Percentiles rank a stretch among this genome's conserved stretches.
These are phyloP conservation scores for Apiotrichum akiyoshidainum DNA, from an alignment of 1,284 basidiomycete genomes.

Conservation along the genomic window DNA sequence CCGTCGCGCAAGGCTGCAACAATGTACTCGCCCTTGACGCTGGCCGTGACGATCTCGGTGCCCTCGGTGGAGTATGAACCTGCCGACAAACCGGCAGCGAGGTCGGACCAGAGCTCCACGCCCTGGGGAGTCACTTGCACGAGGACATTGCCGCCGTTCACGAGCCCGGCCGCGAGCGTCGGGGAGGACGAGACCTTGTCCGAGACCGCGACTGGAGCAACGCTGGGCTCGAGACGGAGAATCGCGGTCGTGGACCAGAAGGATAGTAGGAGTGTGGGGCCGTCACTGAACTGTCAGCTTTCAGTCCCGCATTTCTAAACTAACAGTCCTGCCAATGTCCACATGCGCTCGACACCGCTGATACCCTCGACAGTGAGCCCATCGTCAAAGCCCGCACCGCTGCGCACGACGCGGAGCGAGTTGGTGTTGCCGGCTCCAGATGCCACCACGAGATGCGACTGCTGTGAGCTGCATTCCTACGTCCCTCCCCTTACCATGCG, in stretches of 20 bases:
- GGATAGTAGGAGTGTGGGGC: slow-evolving; percentile 27
- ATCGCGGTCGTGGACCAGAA: slow-evolving; percentile 24
- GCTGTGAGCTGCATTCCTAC: slow-evolving; percentile 7
- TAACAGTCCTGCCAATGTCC: slow-evolving; percentile 55
- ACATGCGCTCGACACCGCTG: slow-evolving; percentile 60
- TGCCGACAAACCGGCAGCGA: slow-evolving; percentile 6
- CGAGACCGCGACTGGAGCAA: slow-evolving; percentile 46
- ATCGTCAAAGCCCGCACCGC: slow-evolving; percentile 78
- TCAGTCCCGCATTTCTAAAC: background rate
- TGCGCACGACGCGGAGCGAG: slow-evolving; percentile 74
- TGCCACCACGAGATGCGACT: slow-evolving; percentile 81
- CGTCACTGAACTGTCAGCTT: slow-evolving; percentile 9
- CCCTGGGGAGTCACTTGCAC: slow-evolving; percentile 68
- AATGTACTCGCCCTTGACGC: slow-evolving; percentile 63
- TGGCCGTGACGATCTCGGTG: slow-evolving; percentile 63
- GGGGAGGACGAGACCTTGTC: slow-evolving; percentile 49
- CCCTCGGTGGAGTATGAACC: slow-evolving; percentile 44
- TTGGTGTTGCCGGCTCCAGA: slow-evolving; percentile 81
- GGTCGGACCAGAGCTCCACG: slow-evolving; percentile 54
- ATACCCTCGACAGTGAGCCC: slow-evolving; percentile 63
- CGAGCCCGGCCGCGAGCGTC: slow-evolving; percentile 65
- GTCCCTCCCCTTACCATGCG: slow-evolving; percentile 60
- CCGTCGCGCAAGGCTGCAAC: slow-evolving; percentile 64
- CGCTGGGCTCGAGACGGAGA: slow-evolving; percentile 47
- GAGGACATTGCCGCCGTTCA: slow-evolving; percentile 51